A percentile compares a stretch with the other conserved stretches of the same genome.
Evolutionary conservation across 2,329 filamentous ascomycete genomes (phyloP).

Genomic region (Colletotrichum cereale): DNA sequence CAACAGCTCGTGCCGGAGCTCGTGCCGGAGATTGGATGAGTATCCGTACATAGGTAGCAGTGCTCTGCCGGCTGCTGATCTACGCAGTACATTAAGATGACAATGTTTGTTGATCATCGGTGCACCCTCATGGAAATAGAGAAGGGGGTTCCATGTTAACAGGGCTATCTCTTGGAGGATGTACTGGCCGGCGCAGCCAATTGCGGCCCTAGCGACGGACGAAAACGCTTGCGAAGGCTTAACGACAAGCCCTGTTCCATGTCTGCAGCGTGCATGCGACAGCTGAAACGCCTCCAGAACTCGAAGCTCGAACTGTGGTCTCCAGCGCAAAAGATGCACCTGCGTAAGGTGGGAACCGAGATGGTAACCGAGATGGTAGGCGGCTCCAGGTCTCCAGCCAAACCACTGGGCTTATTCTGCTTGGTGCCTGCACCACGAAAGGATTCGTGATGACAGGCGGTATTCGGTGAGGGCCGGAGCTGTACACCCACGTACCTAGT

Average conservation of each 20-base stretch:
- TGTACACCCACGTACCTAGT: not conserved
- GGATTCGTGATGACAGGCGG: not conserved
- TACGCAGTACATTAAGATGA: not conserved
- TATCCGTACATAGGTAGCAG: too few species aligned
- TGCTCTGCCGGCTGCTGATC: not conserved
- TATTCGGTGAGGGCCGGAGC: not conserved
- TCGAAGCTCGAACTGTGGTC: constrained; percentile 5
- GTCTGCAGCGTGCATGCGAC: constrained; percentile 28
- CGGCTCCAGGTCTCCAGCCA: constrained; percentile 10
- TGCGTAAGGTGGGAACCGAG: constrained; percentile 3
- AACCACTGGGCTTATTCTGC: constrained; percentile 3
- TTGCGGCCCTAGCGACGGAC: constrained; percentile 21
- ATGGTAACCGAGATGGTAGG: constrained; percentile 5
- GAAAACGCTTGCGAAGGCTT: constrained; percentile 8
- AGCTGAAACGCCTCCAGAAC: constrained; percentile 39
- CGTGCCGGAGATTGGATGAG: not conserved
- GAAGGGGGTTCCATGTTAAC: constrained; percentile 4
- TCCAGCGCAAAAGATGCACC: constrained; percentile 13
- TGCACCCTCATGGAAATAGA: not conserved
- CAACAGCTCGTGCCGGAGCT: not conserved
- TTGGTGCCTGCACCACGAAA: not conserved
- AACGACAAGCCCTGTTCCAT: constrained; percentile 34
- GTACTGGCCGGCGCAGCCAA: constrained; percentile 15
- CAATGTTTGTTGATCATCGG: not conserved
- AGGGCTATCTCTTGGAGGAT: not conserved